These are phyloP conservation scores for Solanum lycopersicoides DNA, from an alignment of 257 asterid genomes.

Conservation along the genomic window DNA sequence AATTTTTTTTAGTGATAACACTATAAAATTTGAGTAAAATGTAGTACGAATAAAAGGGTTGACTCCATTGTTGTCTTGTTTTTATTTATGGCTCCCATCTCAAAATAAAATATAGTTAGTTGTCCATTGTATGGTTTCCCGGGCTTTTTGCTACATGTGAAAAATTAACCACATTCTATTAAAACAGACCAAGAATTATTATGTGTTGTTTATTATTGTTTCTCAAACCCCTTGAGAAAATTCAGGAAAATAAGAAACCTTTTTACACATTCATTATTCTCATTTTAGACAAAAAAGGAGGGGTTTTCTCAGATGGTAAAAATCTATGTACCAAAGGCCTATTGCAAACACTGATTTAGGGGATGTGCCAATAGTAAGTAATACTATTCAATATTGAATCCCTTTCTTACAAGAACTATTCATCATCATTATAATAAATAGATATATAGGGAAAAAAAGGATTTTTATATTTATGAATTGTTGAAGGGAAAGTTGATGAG, in stretches of 20 bases:
- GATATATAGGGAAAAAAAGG: no score
- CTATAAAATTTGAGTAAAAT: no score
- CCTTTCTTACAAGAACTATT: no score
- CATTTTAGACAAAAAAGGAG: neutral
- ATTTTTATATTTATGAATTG: neutral
- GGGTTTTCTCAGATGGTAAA: neutral
- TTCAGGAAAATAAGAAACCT: neutral
- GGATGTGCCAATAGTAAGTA: no score
- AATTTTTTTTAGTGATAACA: neutral
- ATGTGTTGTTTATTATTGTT: neutral
- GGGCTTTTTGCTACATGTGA: constrained; percentile 25
- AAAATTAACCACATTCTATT: constrained; percentile 21
- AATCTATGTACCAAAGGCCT: neutral
- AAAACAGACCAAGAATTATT: neutral
- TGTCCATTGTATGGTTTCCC: constrained; percentile 25
- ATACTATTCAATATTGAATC: no score
- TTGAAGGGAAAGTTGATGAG: neutral
- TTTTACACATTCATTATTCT: neutral
- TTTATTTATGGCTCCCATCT: neutral
- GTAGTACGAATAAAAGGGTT: neutral
- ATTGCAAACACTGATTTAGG: no score
- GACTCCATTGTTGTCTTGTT: neutral
- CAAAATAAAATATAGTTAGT: neutral
- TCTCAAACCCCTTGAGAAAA: neutral
- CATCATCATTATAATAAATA: no score